Conservation (phyloP, 345 rosid species). For the Acer negundo region DNA sequence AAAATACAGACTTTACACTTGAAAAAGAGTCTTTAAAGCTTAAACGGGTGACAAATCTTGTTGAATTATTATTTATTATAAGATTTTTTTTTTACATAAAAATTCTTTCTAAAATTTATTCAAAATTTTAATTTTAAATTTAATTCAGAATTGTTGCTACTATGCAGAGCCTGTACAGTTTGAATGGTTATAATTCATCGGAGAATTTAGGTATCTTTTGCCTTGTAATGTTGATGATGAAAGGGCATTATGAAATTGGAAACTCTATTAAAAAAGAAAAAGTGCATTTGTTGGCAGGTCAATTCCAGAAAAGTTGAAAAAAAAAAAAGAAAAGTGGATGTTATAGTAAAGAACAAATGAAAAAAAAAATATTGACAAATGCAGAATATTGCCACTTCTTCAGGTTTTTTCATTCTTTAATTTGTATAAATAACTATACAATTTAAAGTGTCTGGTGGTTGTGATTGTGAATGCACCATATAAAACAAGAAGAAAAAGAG, state of each 20-base stretch:
- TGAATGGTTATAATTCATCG: background rate
- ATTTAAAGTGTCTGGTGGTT: background rate
- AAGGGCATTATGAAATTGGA: background rate
- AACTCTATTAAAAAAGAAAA: background rate
- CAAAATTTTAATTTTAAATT: too few relatives aligned
- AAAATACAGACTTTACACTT: too few relatives aligned
- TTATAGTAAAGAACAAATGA: background rate
- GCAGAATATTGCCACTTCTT: conserved; percentile 6
- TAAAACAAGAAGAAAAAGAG: background rate
- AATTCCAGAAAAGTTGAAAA: background rate
- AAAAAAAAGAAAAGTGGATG: background rate
- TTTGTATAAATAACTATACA: background rate
- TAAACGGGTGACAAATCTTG: too few relatives aligned
- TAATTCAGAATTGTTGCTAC: background rate
- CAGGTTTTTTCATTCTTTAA: background rate
- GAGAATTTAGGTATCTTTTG: background rate
- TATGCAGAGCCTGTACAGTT: background rate
- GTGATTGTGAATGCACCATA: background rate
- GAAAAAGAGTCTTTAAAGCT: too few relatives aligned
- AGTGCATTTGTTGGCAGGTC: conserved; percentile 10
- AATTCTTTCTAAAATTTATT: too few relatives aligned
- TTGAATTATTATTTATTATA: too few relatives aligned
- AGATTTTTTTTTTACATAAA: too few relatives aligned
- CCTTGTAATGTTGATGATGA: background rate
- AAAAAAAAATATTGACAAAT: conserved; percentile 9